A percentile compares a stretch with the other conserved stretches of the same genome.
phyloP scores from a whole-genome alignment of 1,284 basidiomycete genomes.

The Puccinia polysora region DNA sequence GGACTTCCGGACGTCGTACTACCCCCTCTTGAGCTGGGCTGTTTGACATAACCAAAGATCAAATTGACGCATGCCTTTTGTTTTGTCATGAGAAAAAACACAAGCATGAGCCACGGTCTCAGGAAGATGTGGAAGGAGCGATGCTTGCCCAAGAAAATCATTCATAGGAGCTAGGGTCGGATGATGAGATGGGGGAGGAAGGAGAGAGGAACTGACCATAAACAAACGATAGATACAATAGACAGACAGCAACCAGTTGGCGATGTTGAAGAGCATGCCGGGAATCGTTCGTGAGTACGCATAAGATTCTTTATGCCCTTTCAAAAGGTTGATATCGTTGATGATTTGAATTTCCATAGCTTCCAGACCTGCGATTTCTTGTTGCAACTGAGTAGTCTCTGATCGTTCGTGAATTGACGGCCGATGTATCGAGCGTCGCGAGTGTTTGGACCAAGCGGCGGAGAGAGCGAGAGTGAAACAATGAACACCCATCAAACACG shows the following conservation, averaged over 20 bases:
- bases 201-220: slow-evolving; percentile 44
- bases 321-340: slow-evolving; percentile 52
- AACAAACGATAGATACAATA: slow-evolving; percentile 54
- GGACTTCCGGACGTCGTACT: slow-evolving; percentile 32
- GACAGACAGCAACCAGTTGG: slow-evolving; percentile 53
- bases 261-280: slow-evolving; percentile 51
- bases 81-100: slow-evolving; percentile 29
- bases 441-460: not conserved
- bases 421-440: too few species aligned
- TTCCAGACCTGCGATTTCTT: slow-evolving; percentile 54
- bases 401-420: not conserved
- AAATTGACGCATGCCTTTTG: slow-evolving; percentile 52
- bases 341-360: slow-evolving; percentile 54
- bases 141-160: too few species aligned
- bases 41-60: slow-evolving; percentile 48
- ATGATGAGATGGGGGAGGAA: not conserved
- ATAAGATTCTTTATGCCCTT: slow-evolving; percentile 50
- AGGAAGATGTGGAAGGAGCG: too few species aligned
- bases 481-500: too few species aligned
- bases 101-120: too few species aligned
- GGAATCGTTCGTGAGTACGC: slow-evolving; percentile 51
- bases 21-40: not conserved
- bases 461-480: slow-evolving; percentile 14
- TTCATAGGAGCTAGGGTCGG: too few species aligned
- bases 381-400: slow-evolving; percentile 52